Evolutionary conservation across 352 stramenopile species (phyloP).

Genomic region (Pythium scleroteichum): DNA sequence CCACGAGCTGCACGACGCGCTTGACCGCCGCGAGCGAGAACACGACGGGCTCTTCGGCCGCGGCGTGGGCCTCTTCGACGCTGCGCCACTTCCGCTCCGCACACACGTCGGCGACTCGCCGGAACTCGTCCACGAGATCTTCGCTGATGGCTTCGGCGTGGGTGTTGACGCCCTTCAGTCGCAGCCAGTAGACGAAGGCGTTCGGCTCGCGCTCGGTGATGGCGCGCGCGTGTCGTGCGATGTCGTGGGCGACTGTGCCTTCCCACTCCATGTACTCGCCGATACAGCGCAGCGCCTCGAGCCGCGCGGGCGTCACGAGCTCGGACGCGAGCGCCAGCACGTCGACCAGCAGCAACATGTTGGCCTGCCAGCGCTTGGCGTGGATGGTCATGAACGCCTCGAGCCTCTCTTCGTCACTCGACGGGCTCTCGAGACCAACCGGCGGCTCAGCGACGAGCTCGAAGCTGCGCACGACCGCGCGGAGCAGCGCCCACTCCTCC

Average conservation of each 20-base stretch:
- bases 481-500: conserved; percentile 62
- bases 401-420: conserved; percentile 26
- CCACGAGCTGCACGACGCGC: conserved; percentile 59
- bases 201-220: conserved; percentile 68
- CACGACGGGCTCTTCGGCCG: conserved; percentile 21
- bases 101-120: conserved; percentile 33
- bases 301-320: conserved; percentile 51
- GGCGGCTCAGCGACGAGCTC: conserved; percentile 36
- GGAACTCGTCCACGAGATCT: conserved; percentile 53
- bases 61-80: conserved; percentile 40
- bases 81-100: conserved; percentile 46
- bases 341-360: conserved; percentile 79
- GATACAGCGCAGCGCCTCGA: conserved; percentile 64
- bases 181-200: conserved; percentile 77
- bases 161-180: conserved; percentile 30
- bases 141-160: conserved; percentile 19
- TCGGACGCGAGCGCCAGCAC: conserved; percentile 61
- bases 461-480: conserved; percentile 69
- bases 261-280: conserved; percentile 88
- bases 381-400: conserved; percentile 66
- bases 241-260: conserved; percentile 78
- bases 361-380: conserved; percentile 81
- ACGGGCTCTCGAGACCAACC: conserved; percentile 4
- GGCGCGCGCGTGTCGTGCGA: conserved; percentile 67
- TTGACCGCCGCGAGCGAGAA: conserved; percentile 27